Percentiles rank a stretch among this genome's conserved stretches.
These are phyloP conservation scores for Neopestalotiopsis sp. DNA, from an alignment of 2,329 filamentous ascomycete genomes.

Conservation along the genomic window DNA sequence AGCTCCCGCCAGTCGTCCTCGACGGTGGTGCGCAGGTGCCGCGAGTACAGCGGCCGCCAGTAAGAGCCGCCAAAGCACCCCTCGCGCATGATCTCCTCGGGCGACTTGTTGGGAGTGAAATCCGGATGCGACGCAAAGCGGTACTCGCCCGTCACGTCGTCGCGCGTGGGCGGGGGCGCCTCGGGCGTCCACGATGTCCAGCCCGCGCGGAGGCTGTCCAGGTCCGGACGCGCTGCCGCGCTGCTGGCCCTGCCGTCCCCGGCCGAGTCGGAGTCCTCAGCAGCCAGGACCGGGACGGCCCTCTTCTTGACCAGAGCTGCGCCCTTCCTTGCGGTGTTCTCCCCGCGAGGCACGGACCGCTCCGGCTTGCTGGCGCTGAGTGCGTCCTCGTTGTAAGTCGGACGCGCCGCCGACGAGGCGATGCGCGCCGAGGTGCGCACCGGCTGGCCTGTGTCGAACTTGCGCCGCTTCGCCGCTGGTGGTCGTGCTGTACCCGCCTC, in stretches of 20 bases:
- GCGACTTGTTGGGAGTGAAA: constrained; percentile 60
- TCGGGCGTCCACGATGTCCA: constrained; percentile 51
- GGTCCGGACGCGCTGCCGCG: constrained; percentile 17
- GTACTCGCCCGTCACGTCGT: constrained; percentile 44
- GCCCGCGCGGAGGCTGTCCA: constrained; percentile 32
- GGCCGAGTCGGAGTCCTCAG: neutral
- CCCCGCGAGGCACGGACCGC: constrained; percentile 16
- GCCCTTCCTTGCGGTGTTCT: neutral
- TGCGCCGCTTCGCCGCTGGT: constrained; percentile 45
- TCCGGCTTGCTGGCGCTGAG: constrained; percentile 12
- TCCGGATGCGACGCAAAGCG: constrained; percentile 49
- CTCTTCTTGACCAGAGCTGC: neutral
- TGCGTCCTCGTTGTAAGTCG: constrained; percentile 43
- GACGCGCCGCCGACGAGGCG: constrained; percentile 42
- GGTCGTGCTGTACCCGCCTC: constrained; percentile 20
- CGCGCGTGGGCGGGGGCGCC: constrained; percentile 46
- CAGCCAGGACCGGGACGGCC: neutral
- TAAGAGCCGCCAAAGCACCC: constrained; percentile 59
- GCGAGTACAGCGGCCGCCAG: constrained; percentile 53
- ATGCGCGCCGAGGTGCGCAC: constrained; percentile 54
- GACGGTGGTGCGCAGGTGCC: constrained; percentile 46
- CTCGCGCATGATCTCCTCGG: constrained; percentile 56
- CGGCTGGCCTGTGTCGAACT: constrained; percentile 38
- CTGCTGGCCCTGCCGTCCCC: neutral
- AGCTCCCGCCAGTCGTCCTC: constrained; percentile 53